Evolutionary conservation across 2,329 filamentous ascomycete species (phyloP).

Genomic region (Ilyonectria robusta): DNA sequence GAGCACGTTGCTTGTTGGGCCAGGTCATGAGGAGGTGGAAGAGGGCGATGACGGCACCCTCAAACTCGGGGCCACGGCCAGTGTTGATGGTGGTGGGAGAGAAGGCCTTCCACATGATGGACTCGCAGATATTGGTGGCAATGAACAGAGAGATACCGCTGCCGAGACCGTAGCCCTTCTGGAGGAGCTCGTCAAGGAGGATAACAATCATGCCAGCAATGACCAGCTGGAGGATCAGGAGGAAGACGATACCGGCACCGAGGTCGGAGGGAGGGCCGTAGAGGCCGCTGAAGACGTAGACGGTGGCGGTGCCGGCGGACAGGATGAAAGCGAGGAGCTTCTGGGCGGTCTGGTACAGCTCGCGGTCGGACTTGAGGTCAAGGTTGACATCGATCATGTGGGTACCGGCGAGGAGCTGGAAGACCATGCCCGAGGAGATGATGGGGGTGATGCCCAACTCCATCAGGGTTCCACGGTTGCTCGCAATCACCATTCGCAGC

Average conservation of each 20-base stretch:
- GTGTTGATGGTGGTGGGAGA: conserved; percentile 99
- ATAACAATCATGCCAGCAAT: conserved; percentile 99
- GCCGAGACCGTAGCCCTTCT: conserved; percentile 99
- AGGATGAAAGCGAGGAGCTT: conserved; percentile 99
- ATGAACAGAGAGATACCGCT: conserved; percentile 99
- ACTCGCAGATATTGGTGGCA: conserved; percentile 99
- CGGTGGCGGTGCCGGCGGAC: conserved; percentile 96
- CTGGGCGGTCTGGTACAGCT: conserved; percentile 99
- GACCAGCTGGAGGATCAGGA: conserved; percentile 97
- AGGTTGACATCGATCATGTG: conserved; percentile 99
- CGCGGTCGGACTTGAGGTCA: conserved; percentile 99
- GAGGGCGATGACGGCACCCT: conserved; percentile 97
- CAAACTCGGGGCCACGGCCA: conserved; percentile 97
- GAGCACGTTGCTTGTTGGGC: conserved; percentile 99
- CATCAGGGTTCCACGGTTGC: conserved; percentile 97
- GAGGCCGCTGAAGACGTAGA: conserved; percentile 98
- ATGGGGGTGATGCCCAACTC: conserved; percentile 98
- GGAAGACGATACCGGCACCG: conserved; percentile 97
- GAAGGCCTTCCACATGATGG: conserved; percentile 99
- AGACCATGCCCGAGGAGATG: conserved; percentile 99
- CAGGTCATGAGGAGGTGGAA: conserved; percentile 99
- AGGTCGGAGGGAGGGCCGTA: conserved; percentile 98
- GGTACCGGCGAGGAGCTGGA: conserved; percentile 99
- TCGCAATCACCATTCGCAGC: conserved; percentile 99
- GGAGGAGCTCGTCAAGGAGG: conserved; percentile 97